Evolutionary conservation across 106 monocot genomes (phyloP).

Genomic region (Allium fistulosum): DNA sequence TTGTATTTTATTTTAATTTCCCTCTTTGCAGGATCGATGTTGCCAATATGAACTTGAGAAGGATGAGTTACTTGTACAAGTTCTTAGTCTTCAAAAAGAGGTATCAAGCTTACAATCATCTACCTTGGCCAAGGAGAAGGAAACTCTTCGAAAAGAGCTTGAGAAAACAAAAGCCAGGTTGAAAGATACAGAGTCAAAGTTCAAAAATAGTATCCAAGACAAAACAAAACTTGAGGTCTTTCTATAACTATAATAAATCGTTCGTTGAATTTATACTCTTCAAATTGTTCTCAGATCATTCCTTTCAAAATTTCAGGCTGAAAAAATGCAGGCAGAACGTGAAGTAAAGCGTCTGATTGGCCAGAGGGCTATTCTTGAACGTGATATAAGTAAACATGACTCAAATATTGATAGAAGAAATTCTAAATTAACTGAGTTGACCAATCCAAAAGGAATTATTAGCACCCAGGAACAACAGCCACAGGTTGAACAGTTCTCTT

Average conservation of each 20-base stretch:
- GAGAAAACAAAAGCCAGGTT: constrained; percentile 69
- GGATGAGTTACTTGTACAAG: constrained; percentile 45
- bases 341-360: constrained; percentile 62
- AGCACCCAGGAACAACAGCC: constrained; percentile 26
- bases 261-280: constrained; percentile 9
- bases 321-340: constrained; percentile 65
- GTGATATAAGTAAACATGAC: constrained; percentile 60
- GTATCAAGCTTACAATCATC: constrained; percentile 47
- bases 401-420: constrained; percentile 46
- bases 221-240: constrained; percentile 90
- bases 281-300: background rate
- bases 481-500: constrained; percentile 29
- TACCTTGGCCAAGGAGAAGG: constrained; percentile 62
- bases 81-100: constrained; percentile 69
- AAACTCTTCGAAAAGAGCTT: constrained; percentile 74
- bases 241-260: background rate
- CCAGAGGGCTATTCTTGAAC: constrained; percentile 66
- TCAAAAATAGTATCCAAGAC: constrained; percentile 79
- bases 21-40: constrained; percentile 30
- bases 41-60: constrained; percentile 68
- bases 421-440: constrained; percentile 38
- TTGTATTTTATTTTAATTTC: background rate
- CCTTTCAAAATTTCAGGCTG: constrained; percentile 47
- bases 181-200: constrained; percentile 83
- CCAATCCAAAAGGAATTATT: constrained; percentile 26